Conservation (phyloP, 2,329 filamentous ascomycete species). For the Stachybotrys echinatus region DNA sequence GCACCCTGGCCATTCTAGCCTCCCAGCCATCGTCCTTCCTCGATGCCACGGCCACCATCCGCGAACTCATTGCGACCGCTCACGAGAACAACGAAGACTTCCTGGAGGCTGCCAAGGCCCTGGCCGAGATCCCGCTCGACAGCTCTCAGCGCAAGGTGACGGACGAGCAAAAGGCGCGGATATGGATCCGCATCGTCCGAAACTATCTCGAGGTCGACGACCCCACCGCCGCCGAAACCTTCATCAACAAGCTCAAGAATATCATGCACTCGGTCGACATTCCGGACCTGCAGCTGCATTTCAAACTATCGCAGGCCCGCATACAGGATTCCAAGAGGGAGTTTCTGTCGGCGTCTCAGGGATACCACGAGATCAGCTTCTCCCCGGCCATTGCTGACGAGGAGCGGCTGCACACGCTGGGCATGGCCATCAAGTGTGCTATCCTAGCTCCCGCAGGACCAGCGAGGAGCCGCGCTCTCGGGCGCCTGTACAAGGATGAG, state of each 20-base stretch:
- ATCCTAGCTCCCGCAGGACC: conserved; percentile 90
- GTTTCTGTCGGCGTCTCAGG: conserved; percentile 81
- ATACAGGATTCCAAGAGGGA: conserved; percentile 87
- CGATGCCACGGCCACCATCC: conserved; percentile 76
- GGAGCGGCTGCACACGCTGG: conserved; percentile 78
- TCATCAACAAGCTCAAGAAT: conserved; percentile 93
- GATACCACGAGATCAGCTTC: conserved; percentile 84
- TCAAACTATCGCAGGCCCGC: conserved; percentile 85
- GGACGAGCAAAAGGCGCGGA: conserved; percentile 72
- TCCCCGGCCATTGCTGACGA: conserved; percentile 74
- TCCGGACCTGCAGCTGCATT: conserved; percentile 71
- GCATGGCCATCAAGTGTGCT: conserved; percentile 85
- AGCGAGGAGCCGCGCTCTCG: conserved; percentile 71
- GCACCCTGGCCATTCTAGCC: conserved; percentile 62
- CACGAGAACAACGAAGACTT: conserved; percentile 82
- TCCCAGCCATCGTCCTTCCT: conserved; percentile 64
- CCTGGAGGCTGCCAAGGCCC: conserved; percentile 66
- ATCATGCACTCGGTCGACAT: conserved; percentile 76
- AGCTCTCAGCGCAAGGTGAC: conserved; percentile 79
- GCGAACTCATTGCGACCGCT: conserved; percentile 75
- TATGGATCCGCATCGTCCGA: conserved; percentile 92
- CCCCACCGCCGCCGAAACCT: conserved; percentile 75
- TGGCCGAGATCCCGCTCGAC: conserved; percentile 84
- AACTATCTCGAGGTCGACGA: conserved; percentile 94
- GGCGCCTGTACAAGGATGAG: conserved; percentile 89